Conservation (phyloP, 1,284 basidiomycete species). For the Rhodotorula sp. region DNA sequence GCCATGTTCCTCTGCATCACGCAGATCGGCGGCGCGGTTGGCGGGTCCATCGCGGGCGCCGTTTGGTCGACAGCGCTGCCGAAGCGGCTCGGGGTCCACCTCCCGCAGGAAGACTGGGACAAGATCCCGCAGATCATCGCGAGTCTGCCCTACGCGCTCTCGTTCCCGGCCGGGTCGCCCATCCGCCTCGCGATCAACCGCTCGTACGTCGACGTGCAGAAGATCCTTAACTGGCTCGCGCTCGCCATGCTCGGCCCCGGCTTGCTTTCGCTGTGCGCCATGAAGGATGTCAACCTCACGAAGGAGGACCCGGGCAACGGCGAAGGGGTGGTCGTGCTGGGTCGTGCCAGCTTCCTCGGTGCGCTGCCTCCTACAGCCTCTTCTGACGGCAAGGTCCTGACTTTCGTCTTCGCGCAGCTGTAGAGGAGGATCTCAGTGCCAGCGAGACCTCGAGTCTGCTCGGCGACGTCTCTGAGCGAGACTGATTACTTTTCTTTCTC, state of each 20-base stretch:
- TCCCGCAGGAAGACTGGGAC: slow-evolving; percentile 24
- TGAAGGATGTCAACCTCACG: slow-evolving; percentile 43
- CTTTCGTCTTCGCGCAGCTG: neutral
- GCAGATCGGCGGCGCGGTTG: slow-evolving; percentile 47
- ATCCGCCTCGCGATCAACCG: slow-evolving; percentile 42
- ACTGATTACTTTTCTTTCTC: neutral
- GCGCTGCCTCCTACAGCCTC: neutral
- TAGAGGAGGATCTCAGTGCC: slow-evolving; percentile 13
- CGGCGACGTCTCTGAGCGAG: slow-evolving; percentile 1
- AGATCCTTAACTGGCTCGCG: slow-evolving; percentile 41
- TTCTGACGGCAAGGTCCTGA: neutral
- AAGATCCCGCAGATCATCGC: slow-evolving; percentile 45
- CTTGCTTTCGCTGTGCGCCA: slow-evolving; percentile 33
- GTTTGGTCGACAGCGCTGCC: slow-evolving; percentile 46
- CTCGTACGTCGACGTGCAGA: slow-evolving; percentile 45
- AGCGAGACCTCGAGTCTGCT: slow-evolving; percentile 10
- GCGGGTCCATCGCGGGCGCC: slow-evolving; percentile 46
- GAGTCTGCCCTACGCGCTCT: slow-evolving; percentile 43
- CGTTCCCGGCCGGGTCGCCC: slow-evolving; percentile 36
- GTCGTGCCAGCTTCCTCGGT: slow-evolving; percentile 38
- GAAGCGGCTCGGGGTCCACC: slow-evolving; percentile 32
- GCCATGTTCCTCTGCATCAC: slow-evolving; percentile 48
- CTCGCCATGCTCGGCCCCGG: slow-evolving; percentile 39
- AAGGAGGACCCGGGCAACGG: slow-evolving; percentile 25
- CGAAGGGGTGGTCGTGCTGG: slow-evolving; percentile 41